Evolutionary conservation across 2,329 filamentous ascomycete species (phyloP).

Genomic region (Dactylellina parvicollis): DNA sequence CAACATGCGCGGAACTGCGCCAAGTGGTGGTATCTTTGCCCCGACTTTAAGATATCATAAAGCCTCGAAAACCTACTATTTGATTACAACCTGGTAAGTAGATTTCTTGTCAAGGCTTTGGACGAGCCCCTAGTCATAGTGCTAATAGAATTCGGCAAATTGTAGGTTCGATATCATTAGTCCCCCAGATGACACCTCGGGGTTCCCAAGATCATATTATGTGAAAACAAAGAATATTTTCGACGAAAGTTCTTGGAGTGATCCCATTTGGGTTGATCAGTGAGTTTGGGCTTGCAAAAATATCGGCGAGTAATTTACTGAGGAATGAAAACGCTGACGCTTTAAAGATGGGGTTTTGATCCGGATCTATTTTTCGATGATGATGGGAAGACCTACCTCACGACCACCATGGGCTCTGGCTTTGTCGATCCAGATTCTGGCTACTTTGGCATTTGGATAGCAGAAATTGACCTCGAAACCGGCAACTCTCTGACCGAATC

Average conservation of each 20-base stretch:
- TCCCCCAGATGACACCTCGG: slow-evolving; percentile 54
- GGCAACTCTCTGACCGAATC: slow-evolving; percentile 63
- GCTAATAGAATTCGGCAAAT: background rate
- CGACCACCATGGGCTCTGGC: slow-evolving; percentile 62
- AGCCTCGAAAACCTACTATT: slow-evolving; percentile 49
- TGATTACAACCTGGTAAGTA: slow-evolving; percentile 54
- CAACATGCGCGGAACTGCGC: slow-evolving; percentile 66
- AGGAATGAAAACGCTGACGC: background rate
- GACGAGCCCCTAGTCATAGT: background rate
- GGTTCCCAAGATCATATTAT: slow-evolving; percentile 67
- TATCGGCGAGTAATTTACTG: slow-evolving; percentile 64
- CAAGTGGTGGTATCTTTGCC: slow-evolving; percentile 72
- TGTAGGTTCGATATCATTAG: slow-evolving; percentile 55
- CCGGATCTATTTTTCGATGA: slow-evolving; percentile 66
- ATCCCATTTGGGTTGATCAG: slow-evolving; percentile 68
- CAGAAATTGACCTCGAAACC: slow-evolving; percentile 63
- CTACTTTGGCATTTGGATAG: slow-evolving; percentile 67
- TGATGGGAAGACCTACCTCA: slow-evolving; percentile 65
- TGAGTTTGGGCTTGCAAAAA: slow-evolving; percentile 57
- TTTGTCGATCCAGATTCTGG: slow-evolving; percentile 61
- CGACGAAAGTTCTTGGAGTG: slow-evolving; percentile 66
- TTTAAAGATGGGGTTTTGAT: slow-evolving; percentile 62
- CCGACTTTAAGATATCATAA: slow-evolving; percentile 66
- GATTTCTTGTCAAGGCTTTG: background rate
- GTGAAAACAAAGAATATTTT: slow-evolving; percentile 67